Percentiles rank a stretch among this genome's conserved stretches.
These are phyloP conservation scores for Pyronema omphalodes DNA, from an alignment of 495 filamentous ascomycete genomes.

Conservation along the genomic window DNA sequence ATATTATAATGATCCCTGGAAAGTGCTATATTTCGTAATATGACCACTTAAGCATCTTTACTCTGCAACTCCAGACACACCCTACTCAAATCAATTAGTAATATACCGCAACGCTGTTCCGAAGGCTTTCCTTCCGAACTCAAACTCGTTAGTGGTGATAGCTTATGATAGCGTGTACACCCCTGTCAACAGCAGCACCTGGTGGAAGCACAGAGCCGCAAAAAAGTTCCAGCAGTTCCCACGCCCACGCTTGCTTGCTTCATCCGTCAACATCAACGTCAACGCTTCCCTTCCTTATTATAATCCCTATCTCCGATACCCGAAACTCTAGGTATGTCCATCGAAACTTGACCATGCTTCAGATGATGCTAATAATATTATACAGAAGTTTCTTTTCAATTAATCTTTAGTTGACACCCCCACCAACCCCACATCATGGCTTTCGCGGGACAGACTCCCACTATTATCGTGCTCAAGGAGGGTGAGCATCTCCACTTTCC, in stretches of 20 bases:
- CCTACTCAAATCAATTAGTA: too few species aligned
- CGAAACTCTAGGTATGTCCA: neutral
- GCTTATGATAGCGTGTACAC: neutral
- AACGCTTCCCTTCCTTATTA: neutral
- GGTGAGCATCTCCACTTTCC: constrained; percentile 36
- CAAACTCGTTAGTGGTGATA: too few species aligned
- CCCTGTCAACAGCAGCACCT: neutral
- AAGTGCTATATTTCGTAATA: too few species aligned
- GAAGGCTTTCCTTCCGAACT: too few species aligned
- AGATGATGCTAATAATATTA: neutral
- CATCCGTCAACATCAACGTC: neutral
- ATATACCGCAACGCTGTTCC: too few species aligned
- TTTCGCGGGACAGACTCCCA: constrained; percentile 95
- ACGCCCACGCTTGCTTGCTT: neutral
- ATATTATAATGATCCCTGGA: too few species aligned
- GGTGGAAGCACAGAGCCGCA: neutral
- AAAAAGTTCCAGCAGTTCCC: neutral
- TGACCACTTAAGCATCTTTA: too few species aligned
- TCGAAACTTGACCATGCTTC: neutral
- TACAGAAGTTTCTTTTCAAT: neutral
- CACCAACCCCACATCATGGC: constrained; percentile 42
- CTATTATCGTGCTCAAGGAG: constrained; percentile 96
- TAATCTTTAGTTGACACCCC: neutral
- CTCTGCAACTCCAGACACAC: too few species aligned
- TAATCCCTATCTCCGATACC: neutral